These are phyloP conservation scores for Teunomyces gatunensis DNA, from an alignment of 805 yeast species.

Conservation along the genomic window DNA sequence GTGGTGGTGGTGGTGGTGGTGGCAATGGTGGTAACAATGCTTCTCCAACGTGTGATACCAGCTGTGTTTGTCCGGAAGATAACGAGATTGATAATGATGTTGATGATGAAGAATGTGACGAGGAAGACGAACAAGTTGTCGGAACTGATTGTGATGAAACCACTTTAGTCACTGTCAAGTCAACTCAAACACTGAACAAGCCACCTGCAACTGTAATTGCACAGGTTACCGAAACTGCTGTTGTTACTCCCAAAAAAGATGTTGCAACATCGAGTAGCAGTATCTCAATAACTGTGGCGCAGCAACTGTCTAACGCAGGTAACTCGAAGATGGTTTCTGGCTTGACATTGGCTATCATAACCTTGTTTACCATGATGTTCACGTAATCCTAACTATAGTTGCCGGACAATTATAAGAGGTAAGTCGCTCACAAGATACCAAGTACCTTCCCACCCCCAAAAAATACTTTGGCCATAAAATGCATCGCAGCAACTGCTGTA, in stretches of 20 bases:
- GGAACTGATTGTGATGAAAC: conserved; percentile 11
- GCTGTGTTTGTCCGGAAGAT: conserved; percentile 11
- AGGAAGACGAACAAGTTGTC: conserved; percentile 8
- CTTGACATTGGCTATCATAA: conserved; percentile 7
- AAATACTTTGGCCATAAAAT: background rate
- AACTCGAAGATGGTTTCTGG: conserved; percentile 5
- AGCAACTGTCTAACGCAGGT: conserved; percentile 11
- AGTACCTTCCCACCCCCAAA: background rate
- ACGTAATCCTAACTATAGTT: conserved; percentile 13
- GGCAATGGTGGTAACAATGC: conserved; percentile 7
- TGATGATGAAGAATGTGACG: conserved; percentile 15
- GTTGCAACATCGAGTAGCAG: conserved; percentile 5
- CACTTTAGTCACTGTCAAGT: background rate
- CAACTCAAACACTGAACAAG: background rate
- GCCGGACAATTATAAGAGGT: conserved; percentile 13
- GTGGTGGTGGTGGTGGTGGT: conserved; percentile 6
- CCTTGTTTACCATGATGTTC: conserved; percentile 12
- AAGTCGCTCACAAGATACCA: background rate
- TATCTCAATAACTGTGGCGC: background rate
- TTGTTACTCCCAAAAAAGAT: conserved; percentile 2
- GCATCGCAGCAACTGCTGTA: conserved; percentile 1
- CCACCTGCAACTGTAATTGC: conserved; percentile 2
- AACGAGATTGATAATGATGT: conserved; percentile 12
- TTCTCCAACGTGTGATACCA: conserved; percentile 10
- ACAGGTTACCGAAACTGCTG: conserved; percentile 3